A percentile compares a stretch with the other conserved stretches of the same genome.
Conservation (phyloP, 352 stramenopile species). For the Phytophthora megakarya region DNA sequence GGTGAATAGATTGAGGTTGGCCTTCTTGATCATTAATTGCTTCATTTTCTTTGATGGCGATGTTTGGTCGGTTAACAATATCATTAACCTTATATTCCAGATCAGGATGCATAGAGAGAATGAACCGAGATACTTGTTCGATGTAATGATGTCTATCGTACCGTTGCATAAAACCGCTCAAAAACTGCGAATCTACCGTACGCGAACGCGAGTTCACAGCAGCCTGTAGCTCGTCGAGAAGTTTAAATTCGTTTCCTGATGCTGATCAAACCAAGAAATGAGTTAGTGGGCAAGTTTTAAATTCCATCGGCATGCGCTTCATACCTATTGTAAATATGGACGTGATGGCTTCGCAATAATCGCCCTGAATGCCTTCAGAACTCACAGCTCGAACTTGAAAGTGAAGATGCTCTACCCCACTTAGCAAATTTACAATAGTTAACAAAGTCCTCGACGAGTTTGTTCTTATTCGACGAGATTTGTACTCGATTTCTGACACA, state of each 20-base stretch:
- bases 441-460: conserved; percentile 42
- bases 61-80: conserved; percentile 41
- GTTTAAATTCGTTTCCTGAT: conserved; percentile 63
- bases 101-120: conserved; percentile 57
- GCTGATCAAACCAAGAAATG: conserved; percentile 28
- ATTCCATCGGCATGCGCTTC: not conserved
- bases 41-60: not conserved
- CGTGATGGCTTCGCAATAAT: conserved; percentile 50
- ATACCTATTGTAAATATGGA: conserved; percentile 73
- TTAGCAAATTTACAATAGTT: conserved; percentile 55
- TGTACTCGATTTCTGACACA: conserved; percentile 66
- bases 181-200: conserved; percentile 75
- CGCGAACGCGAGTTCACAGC: conserved; percentile 74
- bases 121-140: conserved; percentile 63
- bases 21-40: conserved; percentile 2
- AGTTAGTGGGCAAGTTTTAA: not conserved
- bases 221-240: conserved; percentile 80
- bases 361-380: conserved; percentile 52
- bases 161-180: conserved; percentile 83
- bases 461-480: conserved; percentile 53
- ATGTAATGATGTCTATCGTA: conserved; percentile 80
- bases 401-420: conserved; percentile 66
- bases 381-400: conserved; percentile 74
- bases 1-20: conserved; percentile 9
- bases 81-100: conserved; percentile 52